Conservation (phyloP, 1,284 basidiomycete genomes). For the Ustilago tritici region DNA sequence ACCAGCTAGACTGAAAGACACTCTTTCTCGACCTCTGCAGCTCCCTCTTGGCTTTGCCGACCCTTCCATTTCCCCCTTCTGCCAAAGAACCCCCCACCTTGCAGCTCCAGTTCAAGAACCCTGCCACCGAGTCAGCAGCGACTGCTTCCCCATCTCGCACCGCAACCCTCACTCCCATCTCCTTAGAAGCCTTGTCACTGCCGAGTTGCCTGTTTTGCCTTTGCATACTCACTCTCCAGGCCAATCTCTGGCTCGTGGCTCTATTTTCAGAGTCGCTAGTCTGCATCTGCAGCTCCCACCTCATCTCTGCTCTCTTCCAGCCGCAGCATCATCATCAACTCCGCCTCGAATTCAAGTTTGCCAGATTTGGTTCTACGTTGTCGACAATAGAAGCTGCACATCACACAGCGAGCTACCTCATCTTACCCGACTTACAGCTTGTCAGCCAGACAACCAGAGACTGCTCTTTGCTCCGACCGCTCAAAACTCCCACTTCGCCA, state of each 20-base stretch:
- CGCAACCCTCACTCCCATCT: neutral
- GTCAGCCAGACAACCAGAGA: neutral
- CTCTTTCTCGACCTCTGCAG: neutral
- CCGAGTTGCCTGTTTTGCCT: neutral
- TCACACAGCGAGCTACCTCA: slow-evolving; percentile 1
- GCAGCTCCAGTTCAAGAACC: neutral
- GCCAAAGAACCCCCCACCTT: neutral
- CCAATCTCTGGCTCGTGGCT: slow-evolving; percentile 10
- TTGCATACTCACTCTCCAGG: neutral
- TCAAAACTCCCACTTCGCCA: neutral
- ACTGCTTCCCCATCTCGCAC: neutral
- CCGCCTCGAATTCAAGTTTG: neutral
- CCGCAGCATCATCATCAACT: slow-evolving; percentile 8
- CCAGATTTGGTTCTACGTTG: no score
- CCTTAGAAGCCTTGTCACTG: neutral
- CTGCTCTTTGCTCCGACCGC: neutral
- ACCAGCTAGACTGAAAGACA: neutral
- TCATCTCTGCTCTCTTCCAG: slow-evolving; percentile 14
- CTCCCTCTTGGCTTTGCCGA: neutral
- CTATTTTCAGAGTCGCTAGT: slow-evolving; percentile 1
- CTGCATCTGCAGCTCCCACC: slow-evolving; percentile 17
- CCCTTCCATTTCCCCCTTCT: neutral
- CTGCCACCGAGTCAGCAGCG: neutral
- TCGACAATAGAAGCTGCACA: neutral
- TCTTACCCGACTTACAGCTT: neutral